Evolutionary conservation across 225 moss, liverwort and hornwort genomes (phyloP).

Genomic region (Ulota crispa): DNA sequence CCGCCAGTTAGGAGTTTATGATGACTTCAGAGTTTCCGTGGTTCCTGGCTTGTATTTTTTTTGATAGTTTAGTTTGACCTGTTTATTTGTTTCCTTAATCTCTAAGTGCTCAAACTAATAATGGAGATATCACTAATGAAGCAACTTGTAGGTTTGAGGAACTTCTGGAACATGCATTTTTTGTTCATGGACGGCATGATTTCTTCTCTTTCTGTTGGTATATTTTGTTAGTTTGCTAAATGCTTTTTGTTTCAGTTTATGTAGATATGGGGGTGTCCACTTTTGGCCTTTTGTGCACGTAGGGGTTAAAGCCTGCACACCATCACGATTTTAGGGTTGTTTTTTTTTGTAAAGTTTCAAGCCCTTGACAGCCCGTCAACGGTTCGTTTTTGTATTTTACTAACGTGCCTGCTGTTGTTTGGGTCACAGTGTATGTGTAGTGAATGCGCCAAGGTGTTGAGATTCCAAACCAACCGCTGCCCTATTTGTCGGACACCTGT

Average conservation of each 20-base stretch:
- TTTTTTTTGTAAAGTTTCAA: background rate
- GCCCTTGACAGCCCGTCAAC: background rate
- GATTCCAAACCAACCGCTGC: conserved; percentile 91
- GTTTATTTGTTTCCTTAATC: background rate
- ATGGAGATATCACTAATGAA: background rate
- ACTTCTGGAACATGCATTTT: background rate
- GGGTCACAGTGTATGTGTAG: conserved; percentile 89
- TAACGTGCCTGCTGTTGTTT: conserved; percentile 12
- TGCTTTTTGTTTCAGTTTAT: background rate
- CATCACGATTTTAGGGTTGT: background rate
- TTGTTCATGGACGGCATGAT: background rate
- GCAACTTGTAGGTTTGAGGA: background rate
- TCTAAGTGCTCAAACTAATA: background rate
- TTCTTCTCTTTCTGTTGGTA: background rate
- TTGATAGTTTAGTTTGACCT: background rate
- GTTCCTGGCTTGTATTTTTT: background rate
- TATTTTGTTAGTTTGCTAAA: background rate
- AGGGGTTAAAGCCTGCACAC: background rate
- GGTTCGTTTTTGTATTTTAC: background rate
- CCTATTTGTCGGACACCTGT: conserved; percentile 94
- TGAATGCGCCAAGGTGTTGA: conserved; percentile 89
- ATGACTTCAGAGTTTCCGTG: background rate
- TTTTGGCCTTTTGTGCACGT: background rate
- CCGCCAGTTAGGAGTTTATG: background rate
- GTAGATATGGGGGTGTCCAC: background rate